phyloP scores from a whole-genome alignment of 2,329 filamentous ascomycete genomes.

The Fusarium penzigii region DNA sequence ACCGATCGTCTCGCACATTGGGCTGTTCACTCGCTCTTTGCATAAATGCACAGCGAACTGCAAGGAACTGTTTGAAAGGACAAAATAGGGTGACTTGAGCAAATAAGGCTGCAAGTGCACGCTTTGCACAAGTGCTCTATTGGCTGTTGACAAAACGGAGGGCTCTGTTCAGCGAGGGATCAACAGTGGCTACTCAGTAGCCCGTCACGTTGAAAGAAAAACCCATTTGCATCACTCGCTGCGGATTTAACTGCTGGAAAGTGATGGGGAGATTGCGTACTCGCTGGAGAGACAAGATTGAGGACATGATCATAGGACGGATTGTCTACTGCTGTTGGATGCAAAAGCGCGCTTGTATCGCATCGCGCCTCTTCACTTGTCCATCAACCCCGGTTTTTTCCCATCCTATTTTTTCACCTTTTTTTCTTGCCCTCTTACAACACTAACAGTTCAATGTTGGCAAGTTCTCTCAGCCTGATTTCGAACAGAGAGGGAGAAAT shows the following conservation, averaged over 20 bases:
- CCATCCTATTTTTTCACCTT: not conserved
- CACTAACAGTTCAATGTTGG: not conserved
- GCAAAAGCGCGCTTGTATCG: not conserved
- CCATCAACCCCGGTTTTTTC: not conserved
- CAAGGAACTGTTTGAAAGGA: conserved; percentile 1
- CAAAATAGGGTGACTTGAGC: conserved; percentile 6
- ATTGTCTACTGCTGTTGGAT: not conserved
- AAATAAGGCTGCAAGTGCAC: conserved; percentile 30
- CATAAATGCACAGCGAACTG: conserved; percentile 3
- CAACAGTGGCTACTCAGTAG: not conserved
- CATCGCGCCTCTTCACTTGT: not conserved
- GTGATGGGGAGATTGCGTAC: too few relatives aligned
- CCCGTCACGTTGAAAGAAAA: not conserved
- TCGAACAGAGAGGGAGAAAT: not conserved
- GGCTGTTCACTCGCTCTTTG: conserved; percentile 17
- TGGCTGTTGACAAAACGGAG: conserved; percentile 1
- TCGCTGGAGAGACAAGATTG: too few relatives aligned
- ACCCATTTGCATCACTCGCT: not conserved
- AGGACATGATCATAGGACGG: too few relatives aligned
- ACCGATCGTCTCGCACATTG: conserved; percentile 6
- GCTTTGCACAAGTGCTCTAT: conserved; percentile 7
- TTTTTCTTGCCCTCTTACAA: not conserved
- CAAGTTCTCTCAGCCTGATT: not conserved
- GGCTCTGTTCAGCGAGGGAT: conserved; percentile 6
- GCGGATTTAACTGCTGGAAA: too few relatives aligned